These are phyloP conservation scores for Jaapia argillacea DNA, from an alignment of 768 basidiomycete species.

Conservation along the genomic window DNA sequence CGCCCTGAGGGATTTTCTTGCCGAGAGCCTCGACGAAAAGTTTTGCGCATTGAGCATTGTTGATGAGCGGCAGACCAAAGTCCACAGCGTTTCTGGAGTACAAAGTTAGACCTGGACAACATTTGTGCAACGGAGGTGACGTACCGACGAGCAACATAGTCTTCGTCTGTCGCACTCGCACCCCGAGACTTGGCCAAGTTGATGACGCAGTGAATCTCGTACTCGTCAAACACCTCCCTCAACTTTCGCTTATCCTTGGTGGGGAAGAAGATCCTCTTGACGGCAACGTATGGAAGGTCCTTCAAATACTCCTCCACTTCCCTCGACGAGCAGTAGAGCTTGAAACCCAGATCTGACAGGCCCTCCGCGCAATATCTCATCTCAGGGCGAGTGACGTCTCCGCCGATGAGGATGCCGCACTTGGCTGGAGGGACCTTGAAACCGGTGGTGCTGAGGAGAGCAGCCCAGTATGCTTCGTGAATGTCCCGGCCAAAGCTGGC, in stretches of 20 bases:
- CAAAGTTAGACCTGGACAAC: conserved; percentile 6
- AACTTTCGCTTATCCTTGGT: conserved; percentile 93
- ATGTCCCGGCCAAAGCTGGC: conserved; percentile 91
- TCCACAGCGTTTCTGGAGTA: conserved; percentile 81
- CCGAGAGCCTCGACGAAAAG: conserved; percentile 87
- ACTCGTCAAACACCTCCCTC: conserved; percentile 87
- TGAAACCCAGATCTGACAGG: conserved; percentile 84
- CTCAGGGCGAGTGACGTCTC: conserved; percentile 81
- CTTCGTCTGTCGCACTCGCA: conserved; percentile 72
- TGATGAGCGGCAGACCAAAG: conserved; percentile 87
- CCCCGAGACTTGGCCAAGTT: conserved; percentile 83
- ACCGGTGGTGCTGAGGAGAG: conserved; percentile 89
- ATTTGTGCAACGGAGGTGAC: conserved; percentile 17
- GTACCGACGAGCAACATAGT: conserved; percentile 90
- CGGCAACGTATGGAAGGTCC: conserved; percentile 61
- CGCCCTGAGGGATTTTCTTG: conserved; percentile 75
- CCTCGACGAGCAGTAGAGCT: conserved; percentile 81
- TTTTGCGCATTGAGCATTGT: conserved; percentile 81
- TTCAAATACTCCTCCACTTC: conserved; percentile 78
- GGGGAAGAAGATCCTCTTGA: conserved; percentile 92
- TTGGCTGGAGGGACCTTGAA: conserved; percentile 83
- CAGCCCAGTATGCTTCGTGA: conserved; percentile 93
- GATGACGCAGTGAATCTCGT: conserved; percentile 90
- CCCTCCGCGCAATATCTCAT: conserved; percentile 75
- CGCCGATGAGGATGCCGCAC: conserved; percentile 88